Evolutionary conservation across 148 eudicot species (phyloP).

Genomic region (Rhododendron simsii): DNA sequence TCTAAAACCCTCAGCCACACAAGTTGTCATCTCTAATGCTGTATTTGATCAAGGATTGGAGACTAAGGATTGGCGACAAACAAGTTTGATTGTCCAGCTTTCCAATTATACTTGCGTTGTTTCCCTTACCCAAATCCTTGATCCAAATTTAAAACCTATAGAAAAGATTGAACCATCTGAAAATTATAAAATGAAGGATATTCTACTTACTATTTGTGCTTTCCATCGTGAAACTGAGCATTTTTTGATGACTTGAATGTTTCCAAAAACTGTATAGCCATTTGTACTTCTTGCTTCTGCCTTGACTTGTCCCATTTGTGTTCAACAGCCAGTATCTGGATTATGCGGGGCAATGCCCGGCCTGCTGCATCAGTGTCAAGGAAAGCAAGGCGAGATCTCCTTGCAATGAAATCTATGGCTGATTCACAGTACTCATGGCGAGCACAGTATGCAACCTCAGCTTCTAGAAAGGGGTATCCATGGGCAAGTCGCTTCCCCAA

Average conservation of each 20-base stretch:
- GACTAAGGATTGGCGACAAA: neutral
- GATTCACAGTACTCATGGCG: constrained; percentile 92
- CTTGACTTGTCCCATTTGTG: constrained; percentile 84
- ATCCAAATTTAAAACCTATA: neutral
- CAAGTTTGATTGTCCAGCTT: neutral
- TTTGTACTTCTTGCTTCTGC: constrained; percentile 54
- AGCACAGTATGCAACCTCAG: constrained; percentile 98
- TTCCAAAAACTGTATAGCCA: constrained; percentile 60
- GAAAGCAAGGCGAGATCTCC: constrained; percentile 94
- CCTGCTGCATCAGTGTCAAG: constrained; percentile 95
- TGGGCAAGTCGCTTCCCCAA: constrained; percentile 97
- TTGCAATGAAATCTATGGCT: constrained; percentile 82
- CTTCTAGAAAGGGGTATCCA: constrained; percentile 94
- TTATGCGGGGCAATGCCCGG: constrained; percentile 71
- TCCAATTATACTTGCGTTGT: neutral
- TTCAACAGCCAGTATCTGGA: constrained; percentile 74
- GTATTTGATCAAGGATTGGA: neutral
- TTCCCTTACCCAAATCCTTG: neutral
- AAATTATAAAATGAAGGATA: neutral
- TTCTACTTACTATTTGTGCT: constrained; percentile 53
- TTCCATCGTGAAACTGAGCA: constrained; percentile 93
- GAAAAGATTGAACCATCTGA: neutral
- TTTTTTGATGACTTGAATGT: constrained; percentile 92
- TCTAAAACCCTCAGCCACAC: neutral
- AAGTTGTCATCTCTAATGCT: neutral